A percentile compares a stretch with the other conserved stretches of the same genome.
Evolutionary conservation across 345 rosid genomes (phyloP).

Genomic region (Eucalyptus microcorys): DNA sequence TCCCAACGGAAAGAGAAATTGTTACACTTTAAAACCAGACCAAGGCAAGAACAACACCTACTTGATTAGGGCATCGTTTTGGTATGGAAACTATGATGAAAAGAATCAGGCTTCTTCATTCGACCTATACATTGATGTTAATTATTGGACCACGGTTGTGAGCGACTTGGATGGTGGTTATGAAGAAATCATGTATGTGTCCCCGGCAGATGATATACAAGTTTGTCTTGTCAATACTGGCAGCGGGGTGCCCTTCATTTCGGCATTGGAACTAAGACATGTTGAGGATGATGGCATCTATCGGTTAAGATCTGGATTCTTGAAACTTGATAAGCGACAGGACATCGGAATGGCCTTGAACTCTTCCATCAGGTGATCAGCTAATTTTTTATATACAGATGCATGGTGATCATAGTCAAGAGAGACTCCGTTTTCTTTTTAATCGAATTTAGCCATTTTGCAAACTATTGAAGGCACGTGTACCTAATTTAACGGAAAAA

Average conservation of each 20-base stretch:
- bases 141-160: conserved; percentile 24
- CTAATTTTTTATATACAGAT: neutral
- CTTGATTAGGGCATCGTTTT: conserved; percentile 28
- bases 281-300: neutral
- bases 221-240: conserved; percentile 43
- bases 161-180: too few species aligned
- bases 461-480: neutral
- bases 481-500: neutral
- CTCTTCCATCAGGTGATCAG: neutral
- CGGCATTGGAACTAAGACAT: conserved; percentile 24
- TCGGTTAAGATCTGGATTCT: neutral
- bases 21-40: conserved; percentile 1
- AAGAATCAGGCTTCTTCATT: conserved; percentile 12
- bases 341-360: neutral
- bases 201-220: neutral
- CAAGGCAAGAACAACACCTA: conserved; percentile 1
- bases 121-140: conserved; percentile 30
- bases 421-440: neutral
- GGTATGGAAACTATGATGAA: conserved; percentile 45
- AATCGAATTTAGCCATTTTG: neutral
- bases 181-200: conserved; percentile 30
- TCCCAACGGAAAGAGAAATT: conserved; percentile 10
- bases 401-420: neutral
- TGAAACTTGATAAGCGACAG: accelerated
- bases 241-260: conserved; percentile 37